phyloP scores from a whole-genome alignment of 192 early-diverging fungal genomes.

The Backusella morwellensis region DNA sequence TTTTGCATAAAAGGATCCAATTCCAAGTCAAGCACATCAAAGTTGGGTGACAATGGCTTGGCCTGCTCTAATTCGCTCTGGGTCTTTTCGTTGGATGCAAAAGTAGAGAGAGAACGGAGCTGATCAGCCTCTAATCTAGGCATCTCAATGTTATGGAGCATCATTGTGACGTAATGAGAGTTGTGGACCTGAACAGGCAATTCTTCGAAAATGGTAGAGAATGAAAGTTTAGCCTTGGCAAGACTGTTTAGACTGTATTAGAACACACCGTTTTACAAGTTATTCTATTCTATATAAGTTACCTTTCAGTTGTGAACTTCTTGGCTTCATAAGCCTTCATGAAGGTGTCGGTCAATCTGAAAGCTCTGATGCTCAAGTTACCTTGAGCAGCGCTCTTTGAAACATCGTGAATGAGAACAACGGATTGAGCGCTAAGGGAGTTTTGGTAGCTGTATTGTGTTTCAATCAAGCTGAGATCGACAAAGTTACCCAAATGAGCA shows the following conservation, averaged over 20 bases:
- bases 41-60: constrained; percentile 54
- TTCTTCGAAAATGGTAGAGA: constrained; percentile 86
- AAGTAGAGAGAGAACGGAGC: constrained; percentile 64
- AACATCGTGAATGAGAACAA: constrained; percentile 93
- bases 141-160: constrained; percentile 72
- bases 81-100: constrained; percentile 34
- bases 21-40: constrained; percentile 77
- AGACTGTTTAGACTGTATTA: constrained; percentile 39
- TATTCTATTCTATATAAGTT: background rate
- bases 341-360: constrained; percentile 84
- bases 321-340: constrained; percentile 79
- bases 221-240: constrained; percentile 72
- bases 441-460: constrained; percentile 90
- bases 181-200: constrained; percentile 87
- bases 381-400: constrained; percentile 80
- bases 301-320: constrained; percentile 83
- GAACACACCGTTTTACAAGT: background rate
- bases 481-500: constrained; percentile 82
- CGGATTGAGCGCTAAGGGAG: constrained; percentile 73
- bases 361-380: constrained; percentile 82
- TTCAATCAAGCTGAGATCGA: constrained; percentile 89
- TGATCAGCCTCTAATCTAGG: constrained; percentile 44
- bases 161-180: constrained; percentile 74
- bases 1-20: constrained; percentile 86
- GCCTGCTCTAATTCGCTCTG: constrained; percentile 35